Evolutionary conservation across 2,329 filamentous ascomycete genomes (phyloP), one percentile per base, ranked within the genome.

Genomic region (Paecilomyces dactylethromorphus): DNA sequence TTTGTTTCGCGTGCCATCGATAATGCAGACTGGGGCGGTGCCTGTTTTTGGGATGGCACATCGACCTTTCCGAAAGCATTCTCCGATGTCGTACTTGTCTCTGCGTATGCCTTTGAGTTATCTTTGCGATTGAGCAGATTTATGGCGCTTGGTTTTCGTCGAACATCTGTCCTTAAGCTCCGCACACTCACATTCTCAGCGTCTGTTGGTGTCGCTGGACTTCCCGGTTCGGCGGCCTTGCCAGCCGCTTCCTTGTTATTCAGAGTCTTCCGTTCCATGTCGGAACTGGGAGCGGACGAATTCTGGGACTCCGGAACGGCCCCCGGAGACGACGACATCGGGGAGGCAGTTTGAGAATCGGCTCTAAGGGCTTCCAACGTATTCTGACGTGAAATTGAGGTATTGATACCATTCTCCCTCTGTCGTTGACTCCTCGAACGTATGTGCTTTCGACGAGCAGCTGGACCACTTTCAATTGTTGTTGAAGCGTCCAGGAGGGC

Each of bases 401-500:
- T 24, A 61, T 21, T n/a, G 59, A 51, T 22, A 61, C 66, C 13
- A 62, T 62, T 45, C 6, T 70, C 73, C 56, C 71, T 75, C 24
- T 73, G 75, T 32, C 71, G 68, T 56, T 78, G 75, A 60, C 68
- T 77, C 62, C 74, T 74, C 26, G 72, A 70, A 56, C 73, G 73
- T 13, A 73, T 66, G 53, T 74, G 70, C 59, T 68, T 78, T 55
- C 76, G 76, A 51, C 72, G 69, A 50, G 84, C 77, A 7, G 84
- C 74, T 0, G 86, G 79, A 3, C 60, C 60, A 63, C 89, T 87
- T 67, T 93, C 89, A 62, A 94, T 91, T 0, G 89, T 92, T 77
- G 91, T 92, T 0, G 92, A 95, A 6, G 94, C 94, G 73, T 97
- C 94, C 31, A 96, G 80, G 15, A 97, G 79, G 5, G 94, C 94